Base-by-base conservation (phyloP, 164 flowering plant species). In the Vitis riparia region DNA sequence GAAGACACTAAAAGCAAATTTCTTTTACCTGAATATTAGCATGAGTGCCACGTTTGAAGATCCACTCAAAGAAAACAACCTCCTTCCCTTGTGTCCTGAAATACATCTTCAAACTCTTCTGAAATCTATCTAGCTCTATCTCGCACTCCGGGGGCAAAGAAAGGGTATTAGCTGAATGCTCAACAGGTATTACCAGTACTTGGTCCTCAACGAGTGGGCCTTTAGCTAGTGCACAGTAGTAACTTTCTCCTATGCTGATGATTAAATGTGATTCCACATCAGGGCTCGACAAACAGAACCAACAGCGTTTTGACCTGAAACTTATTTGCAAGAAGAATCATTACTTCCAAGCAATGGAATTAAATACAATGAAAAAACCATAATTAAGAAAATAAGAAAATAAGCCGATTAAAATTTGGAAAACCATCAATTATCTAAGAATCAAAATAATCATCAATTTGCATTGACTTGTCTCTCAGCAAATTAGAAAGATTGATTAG, bases 251-350 rank as follows among this genome's bases (percentile, higher is more conserved):
- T 11, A 95, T 59, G 68, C 90, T 87, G 55, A 89, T 77, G 61
- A 95, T 77, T 29, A 93, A 86, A 85, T 95, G 98, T 51, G 97
- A 87, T 75, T 95, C 99, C 68, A 95, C 80, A 76, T 75, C 90
- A 51, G 96, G 88, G 78, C 94, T 91, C 59, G 97, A 90, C 75
- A 95, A 79, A 75, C 99, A 95, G 82, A 95, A 95, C 99, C 99
- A 95, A 83, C 99, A 95, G 55, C 88, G 89, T 75, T 74, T 87
- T 53, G 91, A 90, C 87, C 98, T 93, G 87, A 69, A 82, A 72
- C 62, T 29, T 17, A 69, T 53, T 23, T 16, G 16, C 56, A 67
- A 8, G 53, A 55, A 16, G 9, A 11, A 57, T 58, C 12, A 11
- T 47, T 56, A 56, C 8, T 11, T 53, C 14, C 12, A 6, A 6